Evolutionary conservation across 176 grass and related monocot genomes (phyloP).

Genomic region (Calamus simplicifolius): DNA sequence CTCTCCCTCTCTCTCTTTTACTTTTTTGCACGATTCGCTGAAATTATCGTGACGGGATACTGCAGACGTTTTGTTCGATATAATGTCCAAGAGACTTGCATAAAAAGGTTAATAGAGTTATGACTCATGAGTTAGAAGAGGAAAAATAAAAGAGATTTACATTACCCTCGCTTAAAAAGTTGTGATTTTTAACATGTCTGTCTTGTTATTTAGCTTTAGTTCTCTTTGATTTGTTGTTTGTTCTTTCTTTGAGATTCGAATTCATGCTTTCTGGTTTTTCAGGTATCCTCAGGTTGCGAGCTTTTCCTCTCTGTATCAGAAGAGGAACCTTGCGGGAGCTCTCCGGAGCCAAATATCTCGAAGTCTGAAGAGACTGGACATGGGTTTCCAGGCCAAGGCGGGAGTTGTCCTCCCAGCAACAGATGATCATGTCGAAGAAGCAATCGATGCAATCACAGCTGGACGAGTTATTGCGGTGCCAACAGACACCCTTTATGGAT

Average conservation of each 20-base stretch:
- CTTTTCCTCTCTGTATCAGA: constrained; percentile 17
- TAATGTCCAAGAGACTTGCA: no score
- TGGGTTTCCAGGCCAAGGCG: not conserved
- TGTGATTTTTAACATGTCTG: not conserved
- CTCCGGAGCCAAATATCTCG: constrained; percentile 32
- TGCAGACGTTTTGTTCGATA: no score
- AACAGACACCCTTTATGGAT: constrained; percentile 84
- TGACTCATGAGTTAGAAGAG: no score
- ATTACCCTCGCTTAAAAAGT: no score
- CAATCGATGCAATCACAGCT: constrained; percentile 55
- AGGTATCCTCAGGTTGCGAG: constrained; percentile 33
- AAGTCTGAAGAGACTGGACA: constrained; percentile 4
- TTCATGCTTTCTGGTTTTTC: constrained; percentile 3
- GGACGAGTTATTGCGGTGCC: constrained; percentile 81
- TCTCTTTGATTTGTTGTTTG: not conserved
- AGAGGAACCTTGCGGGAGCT: constrained; percentile 8
- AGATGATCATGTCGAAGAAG: constrained; percentile 53
- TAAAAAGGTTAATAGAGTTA: no score
- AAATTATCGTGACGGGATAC: no score
- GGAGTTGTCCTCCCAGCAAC: constrained; percentile 49
- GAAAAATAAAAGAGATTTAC: no score
- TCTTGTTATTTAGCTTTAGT: not conserved
- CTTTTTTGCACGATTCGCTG: no score
- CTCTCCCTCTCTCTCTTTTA: no score
- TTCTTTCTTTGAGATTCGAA: not conserved